Evolutionary conservation across 768 basidiomycete species (phyloP).

Genomic region (Pleurotus sapidus): DNA sequence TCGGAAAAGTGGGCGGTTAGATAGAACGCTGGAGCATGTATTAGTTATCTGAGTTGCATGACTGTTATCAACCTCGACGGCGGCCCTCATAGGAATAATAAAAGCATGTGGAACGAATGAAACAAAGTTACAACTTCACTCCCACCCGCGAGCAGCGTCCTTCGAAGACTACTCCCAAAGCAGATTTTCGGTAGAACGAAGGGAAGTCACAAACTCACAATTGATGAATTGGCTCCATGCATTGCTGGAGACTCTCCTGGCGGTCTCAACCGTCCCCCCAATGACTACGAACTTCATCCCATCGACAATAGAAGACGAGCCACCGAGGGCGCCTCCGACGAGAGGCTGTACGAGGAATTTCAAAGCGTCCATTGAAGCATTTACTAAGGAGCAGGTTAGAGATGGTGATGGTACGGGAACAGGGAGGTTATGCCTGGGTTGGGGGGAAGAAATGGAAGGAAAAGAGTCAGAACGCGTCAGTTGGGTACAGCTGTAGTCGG

Average conservation of each 20-base stretch:
- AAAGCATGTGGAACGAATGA: no score
- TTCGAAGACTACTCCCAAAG: no score
- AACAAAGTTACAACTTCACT: no score
- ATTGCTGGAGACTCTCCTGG: conserved; percentile 75
- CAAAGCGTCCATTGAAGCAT: conserved; percentile 63
- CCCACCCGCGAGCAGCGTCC: no score
- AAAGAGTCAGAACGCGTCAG: conserved; percentile 9
- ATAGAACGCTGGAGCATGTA: conserved; percentile 61
- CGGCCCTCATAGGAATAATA: no score
- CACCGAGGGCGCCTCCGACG: conserved; percentile 56
- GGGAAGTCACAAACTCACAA: conserved; percentile 46
- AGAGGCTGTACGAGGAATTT: conserved; percentile 81
- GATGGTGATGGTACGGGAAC: conserved; percentile 1
- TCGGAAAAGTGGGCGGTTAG: conserved; percentile 88
- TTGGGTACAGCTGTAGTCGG: conserved; percentile 1
- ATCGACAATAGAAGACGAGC: conserved; percentile 77
- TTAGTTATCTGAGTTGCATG: neutral
- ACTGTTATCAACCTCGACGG: neutral
- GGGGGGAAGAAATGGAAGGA: neutral
- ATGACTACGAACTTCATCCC: conserved; percentile 89
- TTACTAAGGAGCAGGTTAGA: neutral
- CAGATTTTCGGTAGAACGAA: no score
- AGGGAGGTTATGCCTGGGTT: neutral
- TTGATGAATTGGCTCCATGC: conserved; percentile 88
- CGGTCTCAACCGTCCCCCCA: conserved; percentile 86